Conservation (phyloP, 2,329 filamentous ascomycete species). For the Colletotrichum noveboracense region DNA sequence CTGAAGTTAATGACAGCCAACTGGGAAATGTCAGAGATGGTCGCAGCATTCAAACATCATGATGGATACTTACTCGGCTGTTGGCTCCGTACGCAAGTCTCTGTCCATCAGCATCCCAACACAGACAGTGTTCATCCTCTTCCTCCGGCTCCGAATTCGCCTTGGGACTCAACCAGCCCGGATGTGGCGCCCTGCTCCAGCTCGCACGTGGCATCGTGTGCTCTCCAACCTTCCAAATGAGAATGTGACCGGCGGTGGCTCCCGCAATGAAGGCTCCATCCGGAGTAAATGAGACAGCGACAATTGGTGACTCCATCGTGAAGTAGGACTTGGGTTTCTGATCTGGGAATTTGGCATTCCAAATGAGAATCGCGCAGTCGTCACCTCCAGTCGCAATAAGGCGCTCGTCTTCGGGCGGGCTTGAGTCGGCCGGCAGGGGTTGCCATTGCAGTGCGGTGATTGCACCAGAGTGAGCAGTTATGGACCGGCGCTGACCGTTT, state of each 20-base stretch:
- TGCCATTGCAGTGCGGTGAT: conserved; percentile 68
- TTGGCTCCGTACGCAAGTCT: conserved; percentile 69
- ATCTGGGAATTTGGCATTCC: conserved; percentile 62
- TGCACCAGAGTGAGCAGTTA: conserved; percentile 62
- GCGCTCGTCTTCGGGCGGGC: conserved; percentile 51
- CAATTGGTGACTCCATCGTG: conserved; percentile 64
- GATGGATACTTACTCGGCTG: conserved; percentile 56
- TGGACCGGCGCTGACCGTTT: conserved; percentile 57
- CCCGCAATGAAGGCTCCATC: conserved; percentile 69
- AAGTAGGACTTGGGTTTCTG: conserved; percentile 61
- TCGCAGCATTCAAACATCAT: conserved; percentile 19
- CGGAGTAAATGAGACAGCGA: conserved; percentile 66
- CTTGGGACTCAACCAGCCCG: conserved; percentile 64
- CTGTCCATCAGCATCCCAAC: conserved; percentile 67
- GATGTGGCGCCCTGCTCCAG: conserved; percentile 61
- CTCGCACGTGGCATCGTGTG: conserved; percentile 62
- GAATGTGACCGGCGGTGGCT: conserved; percentile 61
- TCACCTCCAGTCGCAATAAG: conserved; percentile 67
- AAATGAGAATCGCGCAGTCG: conserved; percentile 67
- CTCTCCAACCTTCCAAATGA: conserved; percentile 71
- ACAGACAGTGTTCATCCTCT: conserved; percentile 65
- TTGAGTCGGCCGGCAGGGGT: conserved; percentile 42
- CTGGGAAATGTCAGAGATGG: conserved; percentile 29
- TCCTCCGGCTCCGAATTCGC: conserved; percentile 58
- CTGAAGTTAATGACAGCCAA: conserved; percentile 59